A percentile compares a stretch with the other conserved stretches of the same genome.
Evolutionary conservation across 345 rosid species (phyloP).

Genomic region (Diplotaxis tenuifolia): DNA sequence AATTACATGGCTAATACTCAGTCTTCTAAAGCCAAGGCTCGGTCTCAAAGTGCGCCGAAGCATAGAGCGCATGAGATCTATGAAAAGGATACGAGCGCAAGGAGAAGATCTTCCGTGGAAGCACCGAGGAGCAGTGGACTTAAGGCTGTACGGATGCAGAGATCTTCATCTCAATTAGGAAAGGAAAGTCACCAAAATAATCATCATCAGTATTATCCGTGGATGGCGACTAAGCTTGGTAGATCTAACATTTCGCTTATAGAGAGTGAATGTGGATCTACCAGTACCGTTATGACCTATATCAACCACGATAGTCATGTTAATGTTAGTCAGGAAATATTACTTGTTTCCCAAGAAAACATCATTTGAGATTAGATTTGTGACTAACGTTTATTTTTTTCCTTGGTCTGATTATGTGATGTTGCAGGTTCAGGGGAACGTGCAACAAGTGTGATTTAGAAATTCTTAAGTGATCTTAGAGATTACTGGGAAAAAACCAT

Average conservation of each 20-base stretch:
- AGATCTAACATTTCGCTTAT: constrained; percentile 62
- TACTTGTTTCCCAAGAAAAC: constrained; percentile 25
- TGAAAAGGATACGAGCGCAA: constrained; percentile 62
- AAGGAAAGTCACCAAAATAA: constrained; percentile 31
- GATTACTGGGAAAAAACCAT: not conserved
- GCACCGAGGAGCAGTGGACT: constrained; percentile 62
- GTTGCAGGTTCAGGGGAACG: constrained; percentile 30
- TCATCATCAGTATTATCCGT: constrained; percentile 56
- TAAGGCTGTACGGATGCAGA: constrained; percentile 70
- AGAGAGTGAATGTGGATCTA: constrained; percentile 86
- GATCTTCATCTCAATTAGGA: constrained; percentile 78
- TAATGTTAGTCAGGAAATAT: constrained; percentile 41
- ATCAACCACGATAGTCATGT: constrained; percentile 63
- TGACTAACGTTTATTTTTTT: not conserved
- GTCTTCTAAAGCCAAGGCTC: constrained; percentile 69
- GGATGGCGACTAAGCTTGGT: constrained; percentile 75
- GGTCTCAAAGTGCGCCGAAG: constrained; percentile 81
- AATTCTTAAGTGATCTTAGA: not conserved
- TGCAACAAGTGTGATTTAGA: not conserved
- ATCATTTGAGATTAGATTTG: not conserved
- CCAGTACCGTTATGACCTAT: constrained; percentile 68
- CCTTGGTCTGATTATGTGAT: not conserved
- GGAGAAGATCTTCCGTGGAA: constrained; percentile 64
- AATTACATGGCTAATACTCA: constrained; percentile 89
- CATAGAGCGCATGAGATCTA: constrained; percentile 66